Conservation (phyloP, 2,329 filamentous ascomycete genomes). For the Fusarium tricinctum region DNA sequence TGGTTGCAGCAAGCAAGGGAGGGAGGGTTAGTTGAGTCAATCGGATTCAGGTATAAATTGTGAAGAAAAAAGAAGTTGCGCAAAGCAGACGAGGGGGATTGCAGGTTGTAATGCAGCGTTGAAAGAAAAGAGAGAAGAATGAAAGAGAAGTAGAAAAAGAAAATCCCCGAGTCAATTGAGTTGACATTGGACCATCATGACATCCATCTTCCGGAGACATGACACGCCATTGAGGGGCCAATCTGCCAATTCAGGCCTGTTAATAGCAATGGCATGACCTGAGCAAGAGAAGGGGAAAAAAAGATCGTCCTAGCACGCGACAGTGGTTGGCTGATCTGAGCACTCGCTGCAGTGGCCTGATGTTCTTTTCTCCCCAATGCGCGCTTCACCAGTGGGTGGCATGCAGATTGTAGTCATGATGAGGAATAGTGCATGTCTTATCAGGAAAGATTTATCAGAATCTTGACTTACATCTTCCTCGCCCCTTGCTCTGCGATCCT, state of each 20-base stretch:
- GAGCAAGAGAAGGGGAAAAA: conserved; percentile 32
- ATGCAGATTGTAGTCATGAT: conserved; percentile 13
- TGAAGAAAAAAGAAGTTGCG: background rate
- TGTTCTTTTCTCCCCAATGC: conserved; percentile 27
- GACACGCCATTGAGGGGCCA: conserved; percentile 33
- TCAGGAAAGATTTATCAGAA: conserved; percentile 16
- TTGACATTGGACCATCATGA: conserved; percentile 30
- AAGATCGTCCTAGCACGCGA: conserved; percentile 47
- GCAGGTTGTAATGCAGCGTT: background rate
- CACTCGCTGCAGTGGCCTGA: conserved; percentile 43
- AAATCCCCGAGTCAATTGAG: conserved; percentile 24
- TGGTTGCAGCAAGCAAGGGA: conserved; percentile 29
- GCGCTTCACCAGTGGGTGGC: conserved; percentile 17
- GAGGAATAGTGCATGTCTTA: conserved; percentile 7
- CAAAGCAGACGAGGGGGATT: background rate
- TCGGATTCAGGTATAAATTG: conserved; percentile 2
- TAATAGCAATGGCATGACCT: conserved; percentile 41
- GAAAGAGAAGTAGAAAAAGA: background rate
- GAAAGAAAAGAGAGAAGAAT: background rate
- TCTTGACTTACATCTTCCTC: conserved; percentile 43
- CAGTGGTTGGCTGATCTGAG: conserved; percentile 39
- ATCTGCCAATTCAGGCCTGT: conserved; percentile 36
- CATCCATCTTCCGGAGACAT: conserved; percentile 30
- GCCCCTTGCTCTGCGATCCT: conserved; percentile 33
- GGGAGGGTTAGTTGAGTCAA: conserved; percentile 19